These are phyloP conservation scores for Ganoderma sinense DNA, from an alignment of 1,284 basidiomycete species.

Conservation along the genomic window DNA sequence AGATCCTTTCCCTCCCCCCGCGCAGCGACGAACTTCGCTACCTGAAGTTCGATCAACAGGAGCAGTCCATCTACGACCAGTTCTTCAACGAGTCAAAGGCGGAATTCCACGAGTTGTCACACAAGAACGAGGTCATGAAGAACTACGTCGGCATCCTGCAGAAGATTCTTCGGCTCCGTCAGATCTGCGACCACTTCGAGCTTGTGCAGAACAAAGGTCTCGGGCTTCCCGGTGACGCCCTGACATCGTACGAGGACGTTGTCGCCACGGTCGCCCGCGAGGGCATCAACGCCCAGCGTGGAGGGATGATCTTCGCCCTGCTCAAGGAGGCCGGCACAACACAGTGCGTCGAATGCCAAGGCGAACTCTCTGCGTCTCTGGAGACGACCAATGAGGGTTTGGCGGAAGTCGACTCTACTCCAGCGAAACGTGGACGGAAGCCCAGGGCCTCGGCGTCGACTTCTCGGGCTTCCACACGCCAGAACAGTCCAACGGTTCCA, in stretches of 20 bases:
- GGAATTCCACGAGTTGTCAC: slow-evolving; percentile 87
- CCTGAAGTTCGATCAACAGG: slow-evolving; percentile 85
- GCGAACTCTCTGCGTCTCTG: slow-evolving; percentile 69
- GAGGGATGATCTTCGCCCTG: slow-evolving; percentile 81
- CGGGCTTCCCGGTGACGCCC: slow-evolving; percentile 52
- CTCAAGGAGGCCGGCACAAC: slow-evolving; percentile 88
- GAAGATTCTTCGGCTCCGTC: slow-evolving; percentile 92
- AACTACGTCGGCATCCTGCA: slow-evolving; percentile 98
- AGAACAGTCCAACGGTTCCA: slow-evolving; percentile 66
- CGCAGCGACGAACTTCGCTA: slow-evolving; percentile 87
- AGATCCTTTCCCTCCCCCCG: slow-evolving; percentile 88
- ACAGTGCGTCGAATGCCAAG: slow-evolving; percentile 87
- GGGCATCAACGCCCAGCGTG: slow-evolving; percentile 82
- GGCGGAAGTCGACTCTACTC: slow-evolving; percentile 56
- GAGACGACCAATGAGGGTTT: slow-evolving; percentile 58
- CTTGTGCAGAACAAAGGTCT: slow-evolving; percentile 80
- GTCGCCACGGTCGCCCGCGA: slow-evolving; percentile 78
- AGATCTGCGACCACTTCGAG: slow-evolving; percentile 97
- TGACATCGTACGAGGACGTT: slow-evolving; percentile 72
- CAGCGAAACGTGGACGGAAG: slow-evolving; percentile 70
- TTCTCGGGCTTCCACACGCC: slow-evolving; percentile 74
- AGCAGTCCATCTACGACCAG: slow-evolving; percentile 87
- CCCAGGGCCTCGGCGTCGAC: slow-evolving; percentile 50
- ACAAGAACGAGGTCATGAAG: slow-evolving; percentile 93
- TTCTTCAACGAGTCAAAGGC: slow-evolving; percentile 91